Evolutionary conservation across 2,329 filamentous ascomycete genomes (phyloP), one percentile per base, ranked within the genome.

Genomic region (Colletotrichum theobromicola): DNA sequence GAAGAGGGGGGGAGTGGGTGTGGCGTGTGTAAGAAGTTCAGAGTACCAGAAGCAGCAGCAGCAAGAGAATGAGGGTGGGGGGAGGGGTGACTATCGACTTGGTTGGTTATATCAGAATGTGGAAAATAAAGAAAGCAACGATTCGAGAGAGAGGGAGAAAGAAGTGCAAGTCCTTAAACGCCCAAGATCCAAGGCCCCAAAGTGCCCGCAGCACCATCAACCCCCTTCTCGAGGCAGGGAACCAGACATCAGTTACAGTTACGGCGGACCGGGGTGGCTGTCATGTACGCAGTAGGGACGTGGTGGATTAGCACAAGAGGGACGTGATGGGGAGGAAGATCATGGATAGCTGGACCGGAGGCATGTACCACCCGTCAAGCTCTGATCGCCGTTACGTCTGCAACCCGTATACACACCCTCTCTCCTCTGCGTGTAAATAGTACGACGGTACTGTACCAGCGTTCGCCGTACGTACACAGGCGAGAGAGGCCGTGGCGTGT

Each of bases 351-450:
- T 30, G 32, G 67, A 35, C 21, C 57, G 32, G 57, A 60, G 28
- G 57, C n/a, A 46, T 46, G 42, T 50, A 58, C 70, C 65, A n/a
- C 46, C 60, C 53, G 55, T 60, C 66, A 70, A 64, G 67, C 71
- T 70, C 71, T 70, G 67, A 74, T 74, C 61, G 71, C 35, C 61
- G 71, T 50, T 65, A 26, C 53, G 67, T 61, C 30, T 71, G 71
- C 67, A 71, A 66, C 60, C 50, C 53, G 35, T n/a, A 35, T n/a
- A 61, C 60, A 34, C 67, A 46, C 60, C 50, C 67, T 63, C 32
- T 32, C 30, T 46, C 35, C 66, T 28, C 24, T 35, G 18, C 58
- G 24, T 24, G 34, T 8, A 21, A 24, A 35, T 21, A 28, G n/a
- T 57, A 46, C 21, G 46, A 32, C 24, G 9, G 64, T 13, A 16